A percentile compares a stretch with the other conserved stretches of the same genome.
Evolutionary conservation across 306 rosid species (phyloP).

Genomic region (Inga leiocalycina): DNA sequence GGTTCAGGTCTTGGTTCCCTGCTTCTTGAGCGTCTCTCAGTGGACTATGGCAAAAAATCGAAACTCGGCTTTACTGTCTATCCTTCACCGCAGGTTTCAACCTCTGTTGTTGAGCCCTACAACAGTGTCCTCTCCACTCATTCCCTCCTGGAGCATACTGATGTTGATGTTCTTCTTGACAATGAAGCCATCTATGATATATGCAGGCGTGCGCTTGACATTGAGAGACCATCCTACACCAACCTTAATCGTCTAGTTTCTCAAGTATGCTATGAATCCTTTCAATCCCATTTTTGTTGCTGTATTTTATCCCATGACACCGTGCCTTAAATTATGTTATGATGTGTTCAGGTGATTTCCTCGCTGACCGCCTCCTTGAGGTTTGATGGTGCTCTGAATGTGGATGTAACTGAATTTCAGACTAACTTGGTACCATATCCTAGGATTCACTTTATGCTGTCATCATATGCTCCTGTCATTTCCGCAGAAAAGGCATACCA

Average conservation of each 20-base stretch:
- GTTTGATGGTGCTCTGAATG: conserved; percentile 87
- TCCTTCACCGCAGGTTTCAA: conserved; percentile 91
- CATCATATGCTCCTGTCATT: conserved; percentile 79
- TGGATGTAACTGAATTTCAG: conserved; percentile 86
- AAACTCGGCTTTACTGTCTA: conserved; percentile 85
- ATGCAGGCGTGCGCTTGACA: conserved; percentile 85
- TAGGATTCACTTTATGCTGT: conserved; percentile 89
- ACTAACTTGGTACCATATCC: conserved; percentile 88
- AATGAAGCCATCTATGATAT: conserved; percentile 86
- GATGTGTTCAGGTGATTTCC: conserved; percentile 62
- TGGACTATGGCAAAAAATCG: conserved; percentile 54
- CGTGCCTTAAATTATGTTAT: neutral
- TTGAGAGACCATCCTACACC: conserved; percentile 84
- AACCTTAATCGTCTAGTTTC: conserved; percentile 85
- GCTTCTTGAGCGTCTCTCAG: conserved; percentile 72
- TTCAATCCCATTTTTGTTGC: neutral
- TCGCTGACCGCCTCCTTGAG: conserved; percentile 78
- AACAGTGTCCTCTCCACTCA: conserved; percentile 90
- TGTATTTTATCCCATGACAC: neutral
- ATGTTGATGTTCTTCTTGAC: conserved; percentile 74
- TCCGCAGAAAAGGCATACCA: conserved; percentile 73
- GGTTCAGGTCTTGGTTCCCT: conserved; percentile 92
- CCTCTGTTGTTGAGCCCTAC: conserved; percentile 92
- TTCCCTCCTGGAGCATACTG: conserved; percentile 85
- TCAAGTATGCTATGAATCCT: conserved; percentile 50